Evolutionary conservation across 2,329 filamentous ascomycete genomes (phyloP), one percentile per base, ranked within the genome.

Genomic region (Aspergillus brunneoviolaceus): DNA sequence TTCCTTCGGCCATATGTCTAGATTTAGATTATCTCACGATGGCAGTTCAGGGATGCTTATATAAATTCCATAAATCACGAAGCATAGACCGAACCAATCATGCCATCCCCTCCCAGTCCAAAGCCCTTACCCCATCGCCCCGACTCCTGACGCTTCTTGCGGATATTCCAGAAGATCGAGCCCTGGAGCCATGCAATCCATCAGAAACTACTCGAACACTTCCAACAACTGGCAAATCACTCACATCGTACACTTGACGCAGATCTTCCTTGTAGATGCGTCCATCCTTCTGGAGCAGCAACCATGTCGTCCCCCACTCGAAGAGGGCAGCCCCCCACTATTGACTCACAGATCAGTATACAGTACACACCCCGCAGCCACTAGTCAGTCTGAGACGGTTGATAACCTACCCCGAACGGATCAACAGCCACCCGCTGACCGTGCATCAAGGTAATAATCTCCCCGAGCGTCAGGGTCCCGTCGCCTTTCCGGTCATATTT

Each of bases 361-460:
- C 27, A 29, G 27, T 6, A 21, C 33, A 35, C 23, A 35, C 33
- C 12, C 33, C 33, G 27, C 27, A 29, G 27, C 27, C 27, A 29
- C 27, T 29, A 3, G 9, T 2, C 27, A 3, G 9, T 2, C 27
- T 9, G 27, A 29, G 27, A 9, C 7, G 2, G 9, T 9, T 3
- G 27, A 1, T 31, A 16, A 60, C 56, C 29, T 47, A 67, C 66
- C 0, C 81, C 80, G 60, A 80, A 79, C 2, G 76, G 72, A 71
- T 83, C 80, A n/a, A 68, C 69, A 4, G 70, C 63, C 59, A 76
- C 67, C n/a, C 78, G 67, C 67, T 82, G 77, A 6, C 77, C 79
- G 58, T 74, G 75, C 64, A 76, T 71, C 66, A 77, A 65, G 10
- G 69, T 67, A 19, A 69, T 65, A 23, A 80, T 60, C 62, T 81